Base-by-base conservation (phyloP, 1,139 yeast species). In the Sugiyamaella grinbergsii region DNA sequence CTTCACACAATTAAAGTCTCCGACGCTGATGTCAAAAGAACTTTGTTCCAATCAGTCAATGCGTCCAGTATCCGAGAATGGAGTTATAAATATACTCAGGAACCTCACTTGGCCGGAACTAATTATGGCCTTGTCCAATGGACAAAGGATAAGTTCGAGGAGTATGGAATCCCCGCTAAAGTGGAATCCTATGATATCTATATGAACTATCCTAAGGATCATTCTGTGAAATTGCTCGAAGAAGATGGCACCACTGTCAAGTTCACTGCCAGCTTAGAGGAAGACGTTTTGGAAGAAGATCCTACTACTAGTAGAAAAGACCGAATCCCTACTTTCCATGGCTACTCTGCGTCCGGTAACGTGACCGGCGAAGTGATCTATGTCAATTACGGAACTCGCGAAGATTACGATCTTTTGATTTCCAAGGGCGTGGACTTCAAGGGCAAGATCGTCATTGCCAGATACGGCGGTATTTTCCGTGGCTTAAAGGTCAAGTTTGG, bases 51-150 rank as follows among this genome's bases (percentile, higher is more conserved):
- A 5, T 54, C 64, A 5, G 56, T 70, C 4, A 62, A 65, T 23
- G 53, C 63, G 1, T 49, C 54, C 8, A 53, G 58, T 11, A 54
- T 69, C 42, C 53, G 70, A 10, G 58, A 61, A 11, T 64, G 65
- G 63, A 59, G 63, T 42, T 39, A 62, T 19, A 61, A 63, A 49
- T 85, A 82, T 61, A 81, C 89, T 3, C 62, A 75, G 11, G 79
- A 76, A 47, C 79, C 85, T 1, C 95, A 86, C 64, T 71, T 86
- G 53, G 89, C 93, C 1, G 95, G 95, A 7, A 78, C 83, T 34
- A 83, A 82, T 62, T 69, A 71, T 50, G 80, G 72, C 10, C 71
- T 85, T 54, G 93, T 81, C 15, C 73, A 84, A 47, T 87, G 84
- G 78, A 85, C 94, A 6, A 71, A 72, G 38, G 70, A 71, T 5